These are phyloP conservation scores for Saccharomyces pastorianus DNA, from an alignment of 1,139 yeast genomes.

Conservation along the genomic window DNA sequence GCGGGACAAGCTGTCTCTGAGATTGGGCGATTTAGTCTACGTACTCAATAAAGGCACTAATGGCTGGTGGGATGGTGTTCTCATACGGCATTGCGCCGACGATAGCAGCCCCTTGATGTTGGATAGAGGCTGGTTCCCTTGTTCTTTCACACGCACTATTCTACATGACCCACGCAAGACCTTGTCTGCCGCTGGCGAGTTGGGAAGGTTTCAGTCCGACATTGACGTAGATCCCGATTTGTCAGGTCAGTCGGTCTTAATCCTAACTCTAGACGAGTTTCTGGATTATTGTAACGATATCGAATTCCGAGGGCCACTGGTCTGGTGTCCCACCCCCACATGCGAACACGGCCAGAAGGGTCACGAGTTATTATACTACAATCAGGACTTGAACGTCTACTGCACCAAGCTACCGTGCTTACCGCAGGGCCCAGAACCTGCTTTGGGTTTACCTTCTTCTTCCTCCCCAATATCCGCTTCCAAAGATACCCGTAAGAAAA, in stretches of 20 bases:
- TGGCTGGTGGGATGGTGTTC: slow-evolving; percentile 78
- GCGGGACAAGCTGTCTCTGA: slow-evolving; percentile 9
- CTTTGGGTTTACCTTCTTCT: not conserved
- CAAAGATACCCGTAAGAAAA: not conserved
- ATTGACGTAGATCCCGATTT: not conserved
- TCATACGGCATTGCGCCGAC: slow-evolving; percentile 20
- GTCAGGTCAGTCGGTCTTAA: not conserved
- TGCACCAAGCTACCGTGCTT: not conserved
- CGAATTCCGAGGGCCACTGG: not conserved
- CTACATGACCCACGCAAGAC: not conserved
- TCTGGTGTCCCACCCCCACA: not conserved
- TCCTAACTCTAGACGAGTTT: not conserved
- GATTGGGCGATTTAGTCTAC: slow-evolving; percentile 30
- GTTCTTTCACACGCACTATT: slow-evolving; percentile 33
- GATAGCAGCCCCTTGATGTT: slow-evolving; percentile 23
- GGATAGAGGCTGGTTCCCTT: slow-evolving; percentile 59
- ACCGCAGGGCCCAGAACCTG: not conserved
- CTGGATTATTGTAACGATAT: not conserved
- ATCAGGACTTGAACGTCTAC: not conserved
- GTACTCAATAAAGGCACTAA: slow-evolving; percentile 41
- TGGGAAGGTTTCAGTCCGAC: not conserved
- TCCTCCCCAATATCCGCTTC: not conserved
- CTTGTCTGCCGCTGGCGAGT: not conserved
- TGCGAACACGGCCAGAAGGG: not conserved
- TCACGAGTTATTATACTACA: not conserved